Evolutionary conservation across 1,284 basidiomycete genomes (phyloP), one percentile per base, ranked within the genome.

Genomic region (Crepidotus sp.): DNA sequence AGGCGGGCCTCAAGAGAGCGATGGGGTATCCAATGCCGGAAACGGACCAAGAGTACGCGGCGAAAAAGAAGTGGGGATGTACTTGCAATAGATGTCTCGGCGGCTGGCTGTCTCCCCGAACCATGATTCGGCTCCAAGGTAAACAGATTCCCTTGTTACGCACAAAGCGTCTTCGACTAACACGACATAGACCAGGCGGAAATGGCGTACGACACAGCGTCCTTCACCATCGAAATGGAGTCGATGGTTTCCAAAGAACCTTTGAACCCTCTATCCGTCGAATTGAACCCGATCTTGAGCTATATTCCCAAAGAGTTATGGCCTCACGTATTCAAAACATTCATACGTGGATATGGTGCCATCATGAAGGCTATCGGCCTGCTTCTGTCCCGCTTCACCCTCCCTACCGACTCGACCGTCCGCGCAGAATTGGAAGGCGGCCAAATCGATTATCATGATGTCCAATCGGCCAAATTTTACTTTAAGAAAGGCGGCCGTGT

Each of bases 401-500:
- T 49, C 25, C 47, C 42, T 3, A 49, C 42, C 1, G 19, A 40
- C 14, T n/a, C 32, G 6, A 25, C 29, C 6, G 15, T 49, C 4
- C 29, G 22, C 17, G 24, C 36, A 3, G 42, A 44, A 21, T 24
- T 36, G 21, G 19, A 32, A 22, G 14, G 32, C 14, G 24, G 36
- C 2, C 10, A 24, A 15, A 25, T 35, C 0, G 37, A 45, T 6
- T 45, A 29, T 17, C 36, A 26, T 21, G 37, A 36, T 8, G 25
- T 25, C 15, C 33, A 32, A 8, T 27, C 42, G 1, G 38, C 35
- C 2, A n/a, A 44, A 10, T 54, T 52, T 35, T 59, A 53, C 26
- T 31, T 57, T 21, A 19, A 29, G 10, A 54, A 56, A 31, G 56
- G 57, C 2, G 57, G 55, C 1, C 51, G 38, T n/a, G 50, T 53